phyloP scores from a whole-genome alignment of 768 basidiomycete species.

The Jaapia argillacea region DNA sequence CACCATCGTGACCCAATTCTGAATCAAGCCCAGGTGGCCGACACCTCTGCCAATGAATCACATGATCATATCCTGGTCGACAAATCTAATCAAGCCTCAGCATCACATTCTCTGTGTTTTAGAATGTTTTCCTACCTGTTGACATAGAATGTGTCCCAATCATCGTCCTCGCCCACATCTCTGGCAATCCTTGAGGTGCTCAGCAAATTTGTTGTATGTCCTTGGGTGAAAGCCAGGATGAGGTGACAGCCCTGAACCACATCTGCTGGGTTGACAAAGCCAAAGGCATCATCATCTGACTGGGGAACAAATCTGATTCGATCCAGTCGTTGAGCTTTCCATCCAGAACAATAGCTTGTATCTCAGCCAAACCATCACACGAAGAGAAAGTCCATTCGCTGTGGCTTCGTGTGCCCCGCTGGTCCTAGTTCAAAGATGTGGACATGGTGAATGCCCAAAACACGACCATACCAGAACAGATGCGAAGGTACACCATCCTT shows the following conservation, averaged over 20 bases:
- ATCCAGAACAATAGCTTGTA: conserved; percentile 1
- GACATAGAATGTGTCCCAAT: too few species aligned
- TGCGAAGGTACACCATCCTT: conserved; percentile 7
- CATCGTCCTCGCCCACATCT: too few species aligned
- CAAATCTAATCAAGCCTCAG: too few species aligned
- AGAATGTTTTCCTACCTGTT: too few species aligned
- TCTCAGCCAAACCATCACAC: conserved; percentile 22
- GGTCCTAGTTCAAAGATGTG: conserved; percentile 10
- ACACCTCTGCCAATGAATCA: too few species aligned
- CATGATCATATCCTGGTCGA: too few species aligned
- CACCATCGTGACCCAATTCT: too few species aligned
- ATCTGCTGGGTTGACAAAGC: conserved; percentile 24
- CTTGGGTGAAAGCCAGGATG: conserved; percentile 21
- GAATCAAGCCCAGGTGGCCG: too few species aligned
- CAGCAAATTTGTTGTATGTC: too few species aligned
- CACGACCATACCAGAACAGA: conserved; percentile 22
- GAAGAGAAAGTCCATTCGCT: conserved; percentile 21
- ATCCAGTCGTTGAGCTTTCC: conserved; percentile 5
- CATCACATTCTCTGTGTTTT: too few species aligned
- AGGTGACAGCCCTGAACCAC: conserved; percentile 22
- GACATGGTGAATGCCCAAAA: conserved; percentile 20
- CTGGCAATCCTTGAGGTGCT: too few species aligned
- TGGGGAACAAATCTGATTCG: conserved; percentile 14
- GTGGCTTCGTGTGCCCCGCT: background rate
- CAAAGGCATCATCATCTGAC: conserved; percentile 17